Base-by-base conservation (phyloP, 768 basidiomycete species). In the Amanita phalloides region DNA sequence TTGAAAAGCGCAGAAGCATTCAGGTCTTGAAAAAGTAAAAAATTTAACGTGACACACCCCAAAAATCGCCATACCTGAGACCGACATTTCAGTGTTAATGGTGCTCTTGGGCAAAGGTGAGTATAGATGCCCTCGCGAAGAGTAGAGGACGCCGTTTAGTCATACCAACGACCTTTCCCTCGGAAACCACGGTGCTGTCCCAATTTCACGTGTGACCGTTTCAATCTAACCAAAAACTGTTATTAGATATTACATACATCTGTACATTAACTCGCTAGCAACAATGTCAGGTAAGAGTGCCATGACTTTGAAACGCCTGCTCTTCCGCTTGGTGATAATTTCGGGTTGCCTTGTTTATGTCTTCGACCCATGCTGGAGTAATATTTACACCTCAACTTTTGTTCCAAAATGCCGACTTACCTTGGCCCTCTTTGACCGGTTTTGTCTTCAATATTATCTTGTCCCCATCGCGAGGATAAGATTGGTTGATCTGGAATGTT, bases 391-490 rank as follows among this genome's bases (percentile, higher is more conserved):
- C n/a, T 48, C 7, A 48, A 21, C 32, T 10, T 17, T 6, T 14
- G 41, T 32, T n/a, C 25, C 17, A 52, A 48, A 25, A 43, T 3
- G 9, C 28, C 28, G 2, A 61, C 66, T 58, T 54, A 69, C 71
- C 55, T 56, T 79, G 75, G 51, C 82, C 80, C 37, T 88, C 84
- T 4, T 81, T 71, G 0, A 72, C 66, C 20, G 75, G 82, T 3
- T 67, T 61, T 0, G 84, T 81, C 38, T 77, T 76, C 48, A 90
- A 65, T 14, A 67, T 66, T 41, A 92, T 75, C 4, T 73, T 73
- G 53, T 90, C 85, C 1, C 86, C 88, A 32, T 87, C 87, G 44
- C 86, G 75, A 35, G 82, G 81, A 63, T 85, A 86, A 2, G 81
- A 73, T 50, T 87, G 66, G 11, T 73, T 70, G 10, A 93, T 64